Base-by-base conservation (phyloP, 148 eudicot genomes). In the Diospyros kaki region DNA sequence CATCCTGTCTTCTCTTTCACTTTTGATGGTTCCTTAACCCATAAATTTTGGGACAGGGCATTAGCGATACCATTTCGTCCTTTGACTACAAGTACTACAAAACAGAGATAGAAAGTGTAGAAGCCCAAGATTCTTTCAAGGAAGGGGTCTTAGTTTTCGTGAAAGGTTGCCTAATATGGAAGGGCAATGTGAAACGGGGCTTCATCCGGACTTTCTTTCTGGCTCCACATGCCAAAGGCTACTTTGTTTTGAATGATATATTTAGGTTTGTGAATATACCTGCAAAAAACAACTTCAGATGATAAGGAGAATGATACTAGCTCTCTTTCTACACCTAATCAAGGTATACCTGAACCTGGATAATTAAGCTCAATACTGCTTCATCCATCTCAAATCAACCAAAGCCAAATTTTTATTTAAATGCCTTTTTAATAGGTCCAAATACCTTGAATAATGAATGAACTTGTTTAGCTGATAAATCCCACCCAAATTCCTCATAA, bases 131-230 rank as follows among this genome's bases (percentile, higher is more conserved):
- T 40, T 87, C 98, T 45, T 66, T 74, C 28, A 67, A 59, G 72
- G 55, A 72, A 28, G 92, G 88, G 5, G 88, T 92, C 58, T 75
- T 87, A 61, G 87, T 93, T 60, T 72, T 83, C 41, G 91, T 93
- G 55, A 88, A 90, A 0, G 98, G 98, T 54, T 79, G 66, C 66
- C 74, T 88, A 42, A 86, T 84, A 18, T 89, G 86, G 41, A 75
- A 78, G 54, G 92, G 84, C 75, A 69, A 87, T 54, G 80, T 84
- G 73, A 82, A 79, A 72, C 85, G 76, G 71, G 87, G 79, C 58
- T 91, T 93, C 53, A 54, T 78, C 9, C 94, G 91, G 58, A 81
- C 87, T 0, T 93, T 93, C 84, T 88, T 89, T 76, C 79, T 93
- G 76, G 94, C 94, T 64, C 87, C 77, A 60, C 89, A 89, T 69